Conservation (phyloP, 2,329 filamentous ascomycete genomes). For the Pseudogymnoascus sp. region DNA sequence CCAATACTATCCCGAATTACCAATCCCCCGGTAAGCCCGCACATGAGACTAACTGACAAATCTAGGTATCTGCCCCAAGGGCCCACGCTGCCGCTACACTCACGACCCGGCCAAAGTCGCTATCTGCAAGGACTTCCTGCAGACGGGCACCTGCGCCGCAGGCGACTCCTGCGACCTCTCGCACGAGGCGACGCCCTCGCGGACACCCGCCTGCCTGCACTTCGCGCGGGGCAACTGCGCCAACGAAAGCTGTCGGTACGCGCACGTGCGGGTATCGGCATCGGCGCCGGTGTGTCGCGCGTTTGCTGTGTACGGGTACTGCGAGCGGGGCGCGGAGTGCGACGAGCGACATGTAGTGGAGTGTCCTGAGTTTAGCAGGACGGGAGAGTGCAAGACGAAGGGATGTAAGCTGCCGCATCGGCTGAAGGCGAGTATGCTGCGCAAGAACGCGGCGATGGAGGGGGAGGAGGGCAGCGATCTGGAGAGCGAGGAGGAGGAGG, state of each 20-base stretch:
- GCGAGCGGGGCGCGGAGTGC: constrained; percentile 72
- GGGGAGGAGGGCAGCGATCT: constrained; percentile 55
- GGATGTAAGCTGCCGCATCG: constrained; percentile 82
- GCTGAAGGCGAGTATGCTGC: constrained; percentile 73
- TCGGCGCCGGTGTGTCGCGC: constrained; percentile 72
- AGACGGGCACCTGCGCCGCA: constrained; percentile 67
- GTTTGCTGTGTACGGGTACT: constrained; percentile 85
- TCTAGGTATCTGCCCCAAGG: constrained; percentile 77
- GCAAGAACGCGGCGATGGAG: constrained; percentile 48
- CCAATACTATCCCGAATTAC: background rate
- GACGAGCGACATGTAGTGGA: constrained; percentile 81
- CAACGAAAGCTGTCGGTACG: constrained; percentile 78
- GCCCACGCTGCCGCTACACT: constrained; percentile 68
- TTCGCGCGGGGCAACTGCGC: constrained; percentile 85
- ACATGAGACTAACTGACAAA: constrained; percentile 8
- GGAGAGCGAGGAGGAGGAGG: constrained; percentile 68
- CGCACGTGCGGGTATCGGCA: constrained; percentile 72
- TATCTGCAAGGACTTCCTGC: constrained; percentile 80
- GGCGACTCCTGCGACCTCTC: constrained; percentile 83
- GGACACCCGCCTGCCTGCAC: constrained; percentile 82
- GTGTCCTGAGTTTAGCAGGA: constrained; percentile 93
- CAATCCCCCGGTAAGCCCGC: background rate
- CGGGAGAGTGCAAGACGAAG: constrained; percentile 70
- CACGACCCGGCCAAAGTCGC: constrained; percentile 85
- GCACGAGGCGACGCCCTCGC: constrained; percentile 75